Percentiles rank a stretch among this genome's conserved stretches.
These are phyloP conservation scores for Ophiostoma perfectum DNA, from an alignment of 2,329 filamentous ascomycete genomes.

Conservation along the genomic window DNA sequence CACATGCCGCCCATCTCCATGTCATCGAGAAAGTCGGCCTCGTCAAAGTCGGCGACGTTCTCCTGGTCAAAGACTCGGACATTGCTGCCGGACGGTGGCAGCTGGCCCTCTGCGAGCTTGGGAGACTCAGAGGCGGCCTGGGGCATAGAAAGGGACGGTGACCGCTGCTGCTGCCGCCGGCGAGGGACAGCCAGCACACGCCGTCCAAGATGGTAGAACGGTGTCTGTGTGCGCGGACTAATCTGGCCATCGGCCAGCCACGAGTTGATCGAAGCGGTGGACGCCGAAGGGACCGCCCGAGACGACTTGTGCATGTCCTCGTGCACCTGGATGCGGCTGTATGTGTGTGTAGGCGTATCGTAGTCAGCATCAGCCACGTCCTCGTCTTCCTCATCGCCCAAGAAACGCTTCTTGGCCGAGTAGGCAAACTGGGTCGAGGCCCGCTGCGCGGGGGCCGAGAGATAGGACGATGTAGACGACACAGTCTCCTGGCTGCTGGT, in stretches of 20 bases:
- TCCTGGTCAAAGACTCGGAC: conserved; percentile 39
- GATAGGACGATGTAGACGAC: conserved; percentile 32
- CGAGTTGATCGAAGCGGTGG: conserved; percentile 7
- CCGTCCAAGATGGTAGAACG: conserved; percentile 15
- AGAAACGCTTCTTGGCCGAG: conserved; percentile 41
- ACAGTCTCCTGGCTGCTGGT: conserved; percentile 54
- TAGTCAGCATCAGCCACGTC: not conserved
- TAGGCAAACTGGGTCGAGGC: conserved; percentile 4
- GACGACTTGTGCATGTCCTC: conserved; percentile 6
- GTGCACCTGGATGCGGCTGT: not conserved
- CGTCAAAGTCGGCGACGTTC: conserved; percentile 58
- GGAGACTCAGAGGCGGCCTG: not conserved
- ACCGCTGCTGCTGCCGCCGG: conserved; percentile 26
- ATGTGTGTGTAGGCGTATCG: too few relatives aligned
- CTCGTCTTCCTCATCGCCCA: conserved; percentile 38
- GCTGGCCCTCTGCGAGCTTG: conserved; percentile 20
- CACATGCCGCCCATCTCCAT: conserved; percentile 40
- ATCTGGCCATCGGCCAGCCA: conserved; percentile 33
- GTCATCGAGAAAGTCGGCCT: conserved; percentile 60
- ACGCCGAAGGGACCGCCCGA: not conserved
- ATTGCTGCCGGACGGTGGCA: not conserved
- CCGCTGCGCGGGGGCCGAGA: conserved; percentile 10
- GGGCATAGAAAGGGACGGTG: not conserved
- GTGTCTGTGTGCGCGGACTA: conserved; percentile 1
- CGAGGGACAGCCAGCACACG: conserved; percentile 48